phyloP scores from a whole-genome alignment of 371 early-diverging fungal genomes.

The Smittium culicis region DNA sequence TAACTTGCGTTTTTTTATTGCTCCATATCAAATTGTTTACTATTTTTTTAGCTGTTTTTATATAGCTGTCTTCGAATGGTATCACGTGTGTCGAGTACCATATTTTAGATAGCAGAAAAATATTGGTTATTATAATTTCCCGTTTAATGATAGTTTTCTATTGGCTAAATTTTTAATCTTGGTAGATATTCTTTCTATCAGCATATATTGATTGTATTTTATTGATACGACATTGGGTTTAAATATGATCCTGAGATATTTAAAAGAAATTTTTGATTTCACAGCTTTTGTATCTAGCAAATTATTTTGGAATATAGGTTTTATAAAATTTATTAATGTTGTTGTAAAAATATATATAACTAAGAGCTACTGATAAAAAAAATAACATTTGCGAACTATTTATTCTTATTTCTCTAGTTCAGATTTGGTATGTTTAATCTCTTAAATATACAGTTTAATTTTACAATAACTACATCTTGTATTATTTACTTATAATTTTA shows the following conservation, averaged over 20 bases:
- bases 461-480: too few relatives aligned
- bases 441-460: not conserved
- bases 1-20: not conserved
- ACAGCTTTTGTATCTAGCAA: not conserved
- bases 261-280: not conserved
- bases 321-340: too few relatives aligned
- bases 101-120: not conserved
- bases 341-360: too few relatives aligned
- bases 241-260: conserved; percentile 7
- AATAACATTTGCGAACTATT: not conserved
- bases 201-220: not conserved
- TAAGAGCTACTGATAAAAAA: too few relatives aligned
- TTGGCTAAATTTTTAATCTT: not conserved
- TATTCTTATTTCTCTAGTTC: too few relatives aligned
- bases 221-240: not conserved
- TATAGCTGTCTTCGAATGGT: not conserved
- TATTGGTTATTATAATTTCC: not conserved
- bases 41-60: not conserved
- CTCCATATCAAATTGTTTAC: not conserved
- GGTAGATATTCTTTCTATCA: not conserved
- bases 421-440: not conserved
- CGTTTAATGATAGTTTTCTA: not conserved
- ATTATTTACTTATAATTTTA: too few relatives aligned
- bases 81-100: not conserved
- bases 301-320: too few relatives aligned